These are phyloP conservation scores for Botryotinia calthae DNA, from an alignment of 2,329 filamentous ascomycete genomes.

Conservation along the genomic window DNA sequence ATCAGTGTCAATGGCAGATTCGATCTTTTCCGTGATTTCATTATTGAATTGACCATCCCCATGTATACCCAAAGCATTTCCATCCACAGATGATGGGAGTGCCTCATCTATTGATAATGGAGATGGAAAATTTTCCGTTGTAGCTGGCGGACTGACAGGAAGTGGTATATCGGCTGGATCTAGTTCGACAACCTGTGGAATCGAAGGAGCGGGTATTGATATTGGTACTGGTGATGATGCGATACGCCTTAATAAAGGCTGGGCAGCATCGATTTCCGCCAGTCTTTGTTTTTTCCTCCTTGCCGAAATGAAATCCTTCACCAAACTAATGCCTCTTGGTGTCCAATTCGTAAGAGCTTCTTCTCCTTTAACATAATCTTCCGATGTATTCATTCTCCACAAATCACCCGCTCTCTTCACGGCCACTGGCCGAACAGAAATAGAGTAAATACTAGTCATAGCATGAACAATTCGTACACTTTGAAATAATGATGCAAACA, in stretches of 20 bases:
- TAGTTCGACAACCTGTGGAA: neutral
- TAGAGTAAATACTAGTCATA: slow-evolving; percentile 79
- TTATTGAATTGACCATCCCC: slow-evolving; percentile 24
- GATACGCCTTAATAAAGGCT: slow-evolving; percentile 62
- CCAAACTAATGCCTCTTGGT: slow-evolving; percentile 82
- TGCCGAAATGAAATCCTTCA: slow-evolving; percentile 79
- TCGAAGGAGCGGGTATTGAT: neutral
- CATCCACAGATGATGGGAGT: slow-evolving; percentile 15
- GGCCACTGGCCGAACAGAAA: slow-evolving; percentile 81
- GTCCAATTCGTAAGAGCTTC: slow-evolving; percentile 82
- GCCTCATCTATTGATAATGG: neutral
- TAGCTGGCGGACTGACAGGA: slow-evolving; percentile 6
- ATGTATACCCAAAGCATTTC: slow-evolving; percentile 5
- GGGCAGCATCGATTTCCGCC: slow-evolving; percentile 75
- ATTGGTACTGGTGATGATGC: slow-evolving; percentile 33
- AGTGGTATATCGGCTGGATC: slow-evolving; percentile 7
- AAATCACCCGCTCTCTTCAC: slow-evolving; percentile 90
- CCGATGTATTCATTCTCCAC: slow-evolving; percentile 93
- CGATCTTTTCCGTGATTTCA: slow-evolving; percentile 30
- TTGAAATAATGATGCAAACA: slow-evolving; percentile 86
- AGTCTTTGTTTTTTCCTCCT: slow-evolving; percentile 71
- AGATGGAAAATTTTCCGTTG: slow-evolving; percentile 17
- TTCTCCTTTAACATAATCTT: slow-evolving; percentile 95
- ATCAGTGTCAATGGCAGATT: slow-evolving; percentile 18
- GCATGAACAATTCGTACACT: slow-evolving; percentile 83